Percentiles rank a stretch among this genome's conserved stretches.
phyloP scores from a whole-genome alignment of 2,329 filamentous ascomycete genomes.

The Nigrospora sphaerica region DNA sequence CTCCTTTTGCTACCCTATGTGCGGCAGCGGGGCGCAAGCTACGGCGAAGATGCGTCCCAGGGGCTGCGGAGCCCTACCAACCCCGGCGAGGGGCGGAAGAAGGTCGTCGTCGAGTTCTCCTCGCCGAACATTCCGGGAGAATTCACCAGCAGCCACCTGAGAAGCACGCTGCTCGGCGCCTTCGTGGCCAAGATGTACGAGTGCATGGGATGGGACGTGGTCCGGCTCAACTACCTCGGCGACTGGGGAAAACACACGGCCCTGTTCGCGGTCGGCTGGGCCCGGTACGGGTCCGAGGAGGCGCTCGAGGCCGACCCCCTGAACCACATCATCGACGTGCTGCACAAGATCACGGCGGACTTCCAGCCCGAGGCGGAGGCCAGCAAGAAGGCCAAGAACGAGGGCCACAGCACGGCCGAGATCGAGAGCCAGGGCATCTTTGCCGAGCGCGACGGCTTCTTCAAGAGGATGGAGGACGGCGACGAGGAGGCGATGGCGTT shows the following conservation, averaged over 20 bases:
- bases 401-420: constrained; percentile 26
- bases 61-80: background rate
- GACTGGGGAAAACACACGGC: constrained; percentile 68
- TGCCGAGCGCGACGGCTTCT: constrained; percentile 46
- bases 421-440: constrained; percentile 31
- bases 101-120: constrained; percentile 63
- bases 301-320: constrained; percentile 58
- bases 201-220: constrained; percentile 59
- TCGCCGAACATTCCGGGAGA: constrained; percentile 69
- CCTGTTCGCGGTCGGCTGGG: constrained; percentile 58
- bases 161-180: constrained; percentile 64
- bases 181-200: constrained; percentile 61
- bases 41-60: constrained; percentile 51
- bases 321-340: constrained; percentile 61
- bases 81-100: constrained; percentile 20
- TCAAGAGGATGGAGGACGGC: constrained; percentile 51
- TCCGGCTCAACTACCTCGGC: constrained; percentile 64
- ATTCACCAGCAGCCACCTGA: constrained; percentile 62
- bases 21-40: constrained; percentile 45
- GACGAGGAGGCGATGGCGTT: constrained; percentile 44
- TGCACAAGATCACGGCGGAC: constrained; percentile 54
- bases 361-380: constrained; percentile 48
- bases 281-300: constrained; percentile 59
- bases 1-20: constrained; percentile 53
- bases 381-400: constrained; percentile 37